These are phyloP conservation scores for Elsinoe batatas DNA, from an alignment of 2,329 filamentous ascomycete genomes.

Conservation along the genomic window DNA sequence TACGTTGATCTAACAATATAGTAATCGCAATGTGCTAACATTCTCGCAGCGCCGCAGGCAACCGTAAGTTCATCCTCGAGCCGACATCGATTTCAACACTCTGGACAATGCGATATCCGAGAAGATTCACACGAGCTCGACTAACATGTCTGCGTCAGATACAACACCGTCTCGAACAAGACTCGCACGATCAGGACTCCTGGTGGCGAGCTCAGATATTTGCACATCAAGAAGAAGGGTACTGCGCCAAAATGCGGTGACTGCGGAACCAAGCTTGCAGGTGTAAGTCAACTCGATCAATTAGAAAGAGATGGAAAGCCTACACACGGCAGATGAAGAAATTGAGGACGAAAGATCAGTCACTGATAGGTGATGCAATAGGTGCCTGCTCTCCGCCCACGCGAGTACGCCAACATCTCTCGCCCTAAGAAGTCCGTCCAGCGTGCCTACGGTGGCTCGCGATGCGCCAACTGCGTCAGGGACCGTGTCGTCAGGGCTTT, in stretches of 20 bases:
- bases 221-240: conserved; percentile 99
- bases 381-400: conserved; percentile 93
- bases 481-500: conserved; percentile 97
- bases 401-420: conserved; percentile 94
- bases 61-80: conserved; percentile 30
- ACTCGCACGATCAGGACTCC: conserved; percentile 94
- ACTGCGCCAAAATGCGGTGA: conserved; percentile 98
- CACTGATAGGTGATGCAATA: conserved; percentile 30
- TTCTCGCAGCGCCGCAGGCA: conserved; percentile 43
- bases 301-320: background rate
- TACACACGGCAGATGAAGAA: background rate
- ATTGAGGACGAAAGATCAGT: background rate
- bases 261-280: conserved; percentile 93
- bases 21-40: conserved; percentile 25
- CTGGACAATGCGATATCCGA: background rate
- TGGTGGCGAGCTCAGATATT: conserved; percentile 86
- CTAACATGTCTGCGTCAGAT: conserved; percentile 44
- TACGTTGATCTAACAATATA: conserved; percentile 27
- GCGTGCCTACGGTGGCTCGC: conserved; percentile 95
- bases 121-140: conserved; percentile 11
- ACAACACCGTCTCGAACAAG: conserved; percentile 98
- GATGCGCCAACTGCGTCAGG: conserved; percentile 97
- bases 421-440: conserved; percentile 99
- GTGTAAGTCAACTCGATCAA: conserved; percentile 58
- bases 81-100: conserved; percentile 5